A percentile compares a stretch with the other conserved stretches of the same genome.
Conservation (phyloP, 257 asterid genomes). For the Nicotiana attenuata region DNA sequence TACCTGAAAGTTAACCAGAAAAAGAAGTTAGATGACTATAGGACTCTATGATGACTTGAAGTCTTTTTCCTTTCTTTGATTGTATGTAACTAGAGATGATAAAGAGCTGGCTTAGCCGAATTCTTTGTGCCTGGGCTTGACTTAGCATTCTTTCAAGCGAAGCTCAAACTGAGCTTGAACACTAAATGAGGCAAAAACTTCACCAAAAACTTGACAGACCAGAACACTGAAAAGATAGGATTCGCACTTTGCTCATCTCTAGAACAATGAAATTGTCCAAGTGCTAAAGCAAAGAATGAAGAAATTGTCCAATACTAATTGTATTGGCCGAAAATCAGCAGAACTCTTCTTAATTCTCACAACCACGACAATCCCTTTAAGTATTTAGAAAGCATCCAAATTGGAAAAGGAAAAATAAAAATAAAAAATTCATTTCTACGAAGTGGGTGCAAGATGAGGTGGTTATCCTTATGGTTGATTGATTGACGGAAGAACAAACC, state of each 20-base stretch:
- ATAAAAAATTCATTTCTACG: no score
- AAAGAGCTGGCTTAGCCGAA: neutral
- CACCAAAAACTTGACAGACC: neutral
- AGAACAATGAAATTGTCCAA: neutral
- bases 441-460: no score
- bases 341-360: neutral
- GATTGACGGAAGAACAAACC: no score
- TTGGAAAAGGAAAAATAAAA: no score
- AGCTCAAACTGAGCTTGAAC: neutral
- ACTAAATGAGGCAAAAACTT: neutral
- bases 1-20: conserved; percentile 41
- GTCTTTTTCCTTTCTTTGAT: neutral
- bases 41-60: neutral
- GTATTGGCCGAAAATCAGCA: neutral
- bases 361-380: neutral
- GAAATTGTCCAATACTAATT: neutral
- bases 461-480: no score
- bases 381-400: neutral
- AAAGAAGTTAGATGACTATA: neutral
- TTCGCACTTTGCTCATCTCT: neutral
- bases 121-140: neutral
- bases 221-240: neutral
- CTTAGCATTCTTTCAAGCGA: neutral
- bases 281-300: neutral
- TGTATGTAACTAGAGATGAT: neutral